These are phyloP conservation scores for Ceratocystis cubensis DNA, from an alignment of 2,329 filamentous ascomycete species.

Conservation along the genomic window DNA sequence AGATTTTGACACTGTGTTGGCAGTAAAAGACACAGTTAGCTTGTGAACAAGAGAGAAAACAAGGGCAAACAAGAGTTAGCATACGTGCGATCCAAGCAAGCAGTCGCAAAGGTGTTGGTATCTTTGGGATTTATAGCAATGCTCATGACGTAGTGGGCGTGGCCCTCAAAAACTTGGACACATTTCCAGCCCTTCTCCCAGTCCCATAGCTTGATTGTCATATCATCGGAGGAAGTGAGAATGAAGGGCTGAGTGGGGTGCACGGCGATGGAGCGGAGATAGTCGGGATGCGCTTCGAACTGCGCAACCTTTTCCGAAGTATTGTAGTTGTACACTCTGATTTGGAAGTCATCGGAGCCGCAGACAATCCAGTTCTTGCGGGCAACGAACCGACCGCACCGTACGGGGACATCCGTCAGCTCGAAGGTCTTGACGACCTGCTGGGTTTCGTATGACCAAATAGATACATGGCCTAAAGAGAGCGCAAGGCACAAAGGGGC, in stretches of 20 bases:
- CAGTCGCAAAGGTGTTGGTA: constrained; percentile 81
- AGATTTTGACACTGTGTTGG: constrained; percentile 74
- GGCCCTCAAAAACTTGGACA: constrained; percentile 90
- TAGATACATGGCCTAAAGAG: constrained; percentile 80
- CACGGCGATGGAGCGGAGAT: constrained; percentile 91
- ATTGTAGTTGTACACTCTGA: constrained; percentile 96
- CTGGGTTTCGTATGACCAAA: constrained; percentile 96
- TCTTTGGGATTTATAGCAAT: constrained; percentile 96
- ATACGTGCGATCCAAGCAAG: constrained; percentile 65
- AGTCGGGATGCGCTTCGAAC: constrained; percentile 96
- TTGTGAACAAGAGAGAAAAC: not conserved
- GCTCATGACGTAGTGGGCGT: constrained; percentile 94
- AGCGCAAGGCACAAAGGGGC: not conserved
- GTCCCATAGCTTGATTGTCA: constrained; percentile 98
- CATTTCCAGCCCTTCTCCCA: constrained; percentile 99
- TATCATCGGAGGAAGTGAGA: constrained; percentile 90
- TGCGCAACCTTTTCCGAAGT: constrained; percentile 96
- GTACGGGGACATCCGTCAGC: constrained; percentile 93
- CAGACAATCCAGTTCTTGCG: constrained; percentile 99
- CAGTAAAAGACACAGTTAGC: not conserved
- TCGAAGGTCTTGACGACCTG: constrained; percentile 98
- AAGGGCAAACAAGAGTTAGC: not conserved
- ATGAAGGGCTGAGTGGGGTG: constrained; percentile 94
- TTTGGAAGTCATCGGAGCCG: constrained; percentile 82
- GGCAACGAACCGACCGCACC: constrained; percentile 89